These are phyloP conservation scores for Ophiocordyceps camponoti-saundersi DNA, from an alignment of 2,329 filamentous ascomycete species.

Conservation along the genomic window DNA sequence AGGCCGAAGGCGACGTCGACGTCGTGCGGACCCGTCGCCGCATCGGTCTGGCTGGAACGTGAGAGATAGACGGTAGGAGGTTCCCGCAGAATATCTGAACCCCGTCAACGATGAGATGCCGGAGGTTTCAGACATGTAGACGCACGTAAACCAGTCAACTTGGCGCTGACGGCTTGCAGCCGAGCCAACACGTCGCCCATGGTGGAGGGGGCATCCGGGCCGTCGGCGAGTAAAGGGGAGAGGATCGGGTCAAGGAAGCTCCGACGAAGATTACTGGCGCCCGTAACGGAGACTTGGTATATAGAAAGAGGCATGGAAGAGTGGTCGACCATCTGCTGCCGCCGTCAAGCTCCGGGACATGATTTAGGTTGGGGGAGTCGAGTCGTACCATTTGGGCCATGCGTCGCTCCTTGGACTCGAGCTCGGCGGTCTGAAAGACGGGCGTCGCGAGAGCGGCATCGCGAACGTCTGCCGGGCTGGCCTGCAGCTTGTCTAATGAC, in stretches of 20 bases:
- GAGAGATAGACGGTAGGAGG: conserved; percentile 72
- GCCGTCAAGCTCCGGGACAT: conserved; percentile 5
- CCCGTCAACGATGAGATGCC: conserved; percentile 9
- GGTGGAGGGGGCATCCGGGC: conserved; percentile 52
- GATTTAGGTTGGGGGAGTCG: background rate
- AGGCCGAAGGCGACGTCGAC: conserved; percentile 72
- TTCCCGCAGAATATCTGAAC: conserved; percentile 67
- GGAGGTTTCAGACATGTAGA: background rate
- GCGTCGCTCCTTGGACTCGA: conserved; percentile 21
- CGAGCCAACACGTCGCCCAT: conserved; percentile 63
- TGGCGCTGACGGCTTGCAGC: conserved; percentile 52
- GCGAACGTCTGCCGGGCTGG: conserved; percentile 19
- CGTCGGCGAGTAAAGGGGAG: conserved; percentile 55
- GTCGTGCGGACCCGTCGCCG: conserved; percentile 56
- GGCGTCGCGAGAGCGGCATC: conserved; percentile 20
- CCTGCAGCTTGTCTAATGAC: conserved; percentile 22
- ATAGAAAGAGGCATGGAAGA: conserved; percentile 76
- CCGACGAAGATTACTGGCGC: conserved; percentile 67
- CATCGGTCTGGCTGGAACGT: conserved; percentile 50
- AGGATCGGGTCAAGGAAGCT: conserved; percentile 73
- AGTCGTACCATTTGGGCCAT: conserved; percentile 18
- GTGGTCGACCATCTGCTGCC: conserved; percentile 41
- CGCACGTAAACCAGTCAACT: conserved; percentile 66
- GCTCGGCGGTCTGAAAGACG: conserved; percentile 17
- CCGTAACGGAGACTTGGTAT: conserved; percentile 68